These are phyloP conservation scores for Lactarius tabidus DNA, from an alignment of 768 basidiomycete genomes.

Conservation along the genomic window DNA sequence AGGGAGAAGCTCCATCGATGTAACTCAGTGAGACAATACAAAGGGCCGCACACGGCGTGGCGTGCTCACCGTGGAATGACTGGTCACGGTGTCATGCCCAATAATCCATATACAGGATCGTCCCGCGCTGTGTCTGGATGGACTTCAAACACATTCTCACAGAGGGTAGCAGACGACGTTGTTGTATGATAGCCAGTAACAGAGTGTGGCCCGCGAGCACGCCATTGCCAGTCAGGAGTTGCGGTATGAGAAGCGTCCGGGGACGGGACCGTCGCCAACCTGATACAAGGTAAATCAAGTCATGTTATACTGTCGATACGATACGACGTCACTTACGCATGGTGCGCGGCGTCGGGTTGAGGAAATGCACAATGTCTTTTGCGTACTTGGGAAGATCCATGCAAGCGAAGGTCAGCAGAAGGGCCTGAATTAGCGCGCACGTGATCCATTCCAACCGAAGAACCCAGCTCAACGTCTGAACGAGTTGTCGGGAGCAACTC, in stretches of 20 bases:
- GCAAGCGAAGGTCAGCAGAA: conserved; percentile 35
- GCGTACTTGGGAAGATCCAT: conserved; percentile 79
- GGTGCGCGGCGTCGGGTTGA: conserved; percentile 41
- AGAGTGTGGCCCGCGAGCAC: conserved; percentile 50
- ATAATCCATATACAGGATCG: conserved; percentile 44
- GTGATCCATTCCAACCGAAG: conserved; percentile 75
- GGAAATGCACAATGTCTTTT: conserved; percentile 64
- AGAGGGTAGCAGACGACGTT: conserved; percentile 72
- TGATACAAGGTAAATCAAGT: conserved; percentile 36
- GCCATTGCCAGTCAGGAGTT: conserved; percentile 52
- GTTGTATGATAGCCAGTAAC: conserved; percentile 81
- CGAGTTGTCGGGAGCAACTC: conserved; percentile 60
- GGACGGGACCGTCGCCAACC: conserved; percentile 74
- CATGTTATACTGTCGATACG: conserved; percentile 17
- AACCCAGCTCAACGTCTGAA: conserved; percentile 55
- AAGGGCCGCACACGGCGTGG: too few relatives aligned
- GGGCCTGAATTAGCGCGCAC: conserved; percentile 64
- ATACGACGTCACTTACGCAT: conserved; percentile 41
- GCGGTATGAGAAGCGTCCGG: conserved; percentile 66
- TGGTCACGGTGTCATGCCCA: background rate
- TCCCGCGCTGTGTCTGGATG: conserved; percentile 79
- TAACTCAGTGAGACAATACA: too few relatives aligned
- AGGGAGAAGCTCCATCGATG: too few relatives aligned
- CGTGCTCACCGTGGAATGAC: too few relatives aligned
- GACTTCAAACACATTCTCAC: conserved; percentile 80